Evolutionary conservation across 2,329 filamentous ascomycete species (phyloP), one percentile per base, ranked within the genome.

Genomic region (Hypoxylon sp.): DNA sequence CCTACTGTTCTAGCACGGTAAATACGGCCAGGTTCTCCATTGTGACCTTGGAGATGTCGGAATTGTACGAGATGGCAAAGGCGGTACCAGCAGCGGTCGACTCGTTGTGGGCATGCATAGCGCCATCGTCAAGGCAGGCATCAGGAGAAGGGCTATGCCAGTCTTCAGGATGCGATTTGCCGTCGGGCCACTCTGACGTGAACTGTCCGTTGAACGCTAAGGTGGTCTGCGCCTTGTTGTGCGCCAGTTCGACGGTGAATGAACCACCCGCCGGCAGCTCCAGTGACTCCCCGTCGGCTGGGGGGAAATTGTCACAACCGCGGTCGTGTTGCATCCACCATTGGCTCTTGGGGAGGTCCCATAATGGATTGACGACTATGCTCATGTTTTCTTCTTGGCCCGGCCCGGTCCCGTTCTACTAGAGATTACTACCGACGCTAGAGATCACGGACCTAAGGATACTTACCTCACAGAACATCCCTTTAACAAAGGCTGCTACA

Each of bases 11-110:
- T 59, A 80, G 73, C 0, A 85, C 82, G 0, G 81, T 82, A 66
- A 87, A 86, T 3, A 87, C 83, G 2, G 83, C 83, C n/a, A 86
- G 77, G 69, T 86, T 86, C 50, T 85, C 82, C 77, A 85, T 82
- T 2, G 80, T 84, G 2, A 86, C 84, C 30, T 82, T 78, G 48
- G 75, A 73, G 20, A 85, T 72, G n/a, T 86, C 81, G 6, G 78
- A 79, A 64, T 85, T 77, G 68, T 87, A 86, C 25, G 82, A 83
- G 58, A 87, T 87, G 0, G 85, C 85, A 72, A 81, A 85, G 0
- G 84, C 84, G 0, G 83, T 85, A 2, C 83, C 84, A 8, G 81
- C 82, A 2, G 83, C 79, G 17, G 75, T 80, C 22, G 79, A 79
- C 66, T 82, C 74, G 64, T 83, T 83, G 51, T 80, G 80, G 1